These are phyloP conservation scores for Conringia planisiliqua DNA, from an alignment of 345 rosid species.

Conservation along the genomic window DNA sequence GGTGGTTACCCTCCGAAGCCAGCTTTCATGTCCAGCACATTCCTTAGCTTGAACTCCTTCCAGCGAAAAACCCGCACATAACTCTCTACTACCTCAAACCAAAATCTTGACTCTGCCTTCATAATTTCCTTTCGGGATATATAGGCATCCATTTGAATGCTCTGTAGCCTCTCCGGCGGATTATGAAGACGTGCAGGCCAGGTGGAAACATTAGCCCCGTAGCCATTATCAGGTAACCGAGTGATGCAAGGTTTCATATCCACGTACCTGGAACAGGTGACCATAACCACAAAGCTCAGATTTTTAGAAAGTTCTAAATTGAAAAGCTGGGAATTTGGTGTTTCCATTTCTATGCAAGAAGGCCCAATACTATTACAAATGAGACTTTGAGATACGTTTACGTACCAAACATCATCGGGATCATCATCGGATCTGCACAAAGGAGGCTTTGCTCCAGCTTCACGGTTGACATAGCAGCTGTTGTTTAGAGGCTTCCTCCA, in stretches of 20 bases:
- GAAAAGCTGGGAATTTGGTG: not conserved
- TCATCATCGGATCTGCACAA: conserved; percentile 47
- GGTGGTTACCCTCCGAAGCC: conserved; percentile 65
- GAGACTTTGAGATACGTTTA: not conserved
- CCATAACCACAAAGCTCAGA: conserved; percentile 10
- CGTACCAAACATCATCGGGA: conserved; percentile 62
- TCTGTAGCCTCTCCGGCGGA: conserved; percentile 60
- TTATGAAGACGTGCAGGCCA: conserved; percentile 65
- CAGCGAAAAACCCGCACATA: conserved; percentile 50
- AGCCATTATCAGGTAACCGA: conserved; percentile 47
- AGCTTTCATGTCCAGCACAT: conserved; percentile 71
- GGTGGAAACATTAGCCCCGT: conserved; percentile 50
- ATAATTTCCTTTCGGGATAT: conserved; percentile 58
- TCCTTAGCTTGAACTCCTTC: conserved; percentile 49
- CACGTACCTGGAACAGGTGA: conserved; percentile 47
- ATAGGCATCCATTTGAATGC: conserved; percentile 56
- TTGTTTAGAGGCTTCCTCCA: conserved; percentile 65
- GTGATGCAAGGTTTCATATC: conserved; percentile 51
- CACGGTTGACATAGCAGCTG: conserved; percentile 50
- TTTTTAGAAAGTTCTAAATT: not conserved
- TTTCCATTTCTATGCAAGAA: not conserved
- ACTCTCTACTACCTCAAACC: conserved; percentile 52
- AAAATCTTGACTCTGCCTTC: conserved; percentile 60
- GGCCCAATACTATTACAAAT: not conserved
- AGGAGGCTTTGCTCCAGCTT: conserved; percentile 44